Evolutionary conservation across 176 grass and related monocot species (phyloP).

Genomic region (Pharus latifolius): DNA sequence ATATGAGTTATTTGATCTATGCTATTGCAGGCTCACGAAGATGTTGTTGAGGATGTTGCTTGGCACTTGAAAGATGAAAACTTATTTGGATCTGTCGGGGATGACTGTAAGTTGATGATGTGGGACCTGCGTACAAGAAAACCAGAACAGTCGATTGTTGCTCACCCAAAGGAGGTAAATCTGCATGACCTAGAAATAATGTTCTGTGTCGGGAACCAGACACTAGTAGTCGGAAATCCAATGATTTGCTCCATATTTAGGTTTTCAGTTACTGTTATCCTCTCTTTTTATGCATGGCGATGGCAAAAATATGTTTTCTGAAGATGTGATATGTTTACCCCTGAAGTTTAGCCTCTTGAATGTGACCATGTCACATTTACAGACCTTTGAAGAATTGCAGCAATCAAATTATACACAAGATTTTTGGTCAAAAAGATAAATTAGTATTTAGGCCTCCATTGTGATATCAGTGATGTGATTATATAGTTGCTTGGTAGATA

Average conservation of each 20-base stretch:
- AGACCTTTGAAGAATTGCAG: too few species aligned
- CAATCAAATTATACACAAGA: not conserved
- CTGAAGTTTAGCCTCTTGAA: not conserved
- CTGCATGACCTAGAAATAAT: constrained; percentile 1
- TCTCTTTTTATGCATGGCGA: not conserved
- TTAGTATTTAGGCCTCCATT: not conserved
- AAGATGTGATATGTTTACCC: not conserved
- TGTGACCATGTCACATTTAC: not conserved
- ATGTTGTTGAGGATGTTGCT: constrained; percentile 82
- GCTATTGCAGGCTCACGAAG: constrained; percentile 65
- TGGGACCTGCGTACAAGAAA: constrained; percentile 84
- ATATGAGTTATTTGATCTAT: not conserved
- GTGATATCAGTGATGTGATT: not conserved
- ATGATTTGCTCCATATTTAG: not conserved
- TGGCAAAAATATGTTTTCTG: not conserved
- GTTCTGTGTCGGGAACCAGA: not conserved
- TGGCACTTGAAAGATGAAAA: constrained; percentile 83
- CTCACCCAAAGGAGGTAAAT: constrained; percentile 80
- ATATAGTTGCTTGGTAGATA: too few species aligned
- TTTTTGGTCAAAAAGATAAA: not conserved
- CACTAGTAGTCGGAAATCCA: not conserved
- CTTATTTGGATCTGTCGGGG: constrained; percentile 91
- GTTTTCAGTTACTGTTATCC: not conserved
- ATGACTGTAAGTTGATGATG: constrained; percentile 89
- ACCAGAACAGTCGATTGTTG: constrained; percentile 48